phyloP scores from a whole-genome alignment of 805 yeast genomes.

The Cyberlindnera xylosilytica region DNA sequence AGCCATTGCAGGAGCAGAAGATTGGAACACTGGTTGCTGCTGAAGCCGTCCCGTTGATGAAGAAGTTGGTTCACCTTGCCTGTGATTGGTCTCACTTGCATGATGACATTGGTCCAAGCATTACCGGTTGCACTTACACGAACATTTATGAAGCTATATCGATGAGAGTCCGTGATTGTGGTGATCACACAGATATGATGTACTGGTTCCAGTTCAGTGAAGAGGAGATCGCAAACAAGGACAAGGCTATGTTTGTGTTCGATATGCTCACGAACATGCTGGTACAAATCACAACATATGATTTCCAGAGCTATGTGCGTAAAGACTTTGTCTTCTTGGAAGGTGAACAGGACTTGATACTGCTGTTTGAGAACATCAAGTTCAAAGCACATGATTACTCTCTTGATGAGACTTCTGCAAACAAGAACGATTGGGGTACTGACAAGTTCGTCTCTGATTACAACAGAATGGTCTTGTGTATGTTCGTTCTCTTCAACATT shows the following conservation, averaged over 20 bases:
- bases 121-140: not conserved
- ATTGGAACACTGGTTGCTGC: constrained; percentile 1
- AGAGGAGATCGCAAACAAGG: constrained; percentile 10
- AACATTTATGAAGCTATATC: not conserved
- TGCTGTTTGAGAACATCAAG: constrained; percentile 15
- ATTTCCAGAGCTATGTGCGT: constrained; percentile 6
- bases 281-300: constrained; percentile 19
- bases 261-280: constrained; percentile 9
- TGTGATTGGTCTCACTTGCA: constrained; percentile 7
- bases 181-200: constrained; percentile 14
- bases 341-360: constrained; percentile 2
- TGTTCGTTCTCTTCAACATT: constrained; percentile 15
- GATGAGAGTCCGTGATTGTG: constrained; percentile 4
- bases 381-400: constrained; percentile 11
- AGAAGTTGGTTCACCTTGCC: constrained; percentile 9
- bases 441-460: constrained; percentile 12
- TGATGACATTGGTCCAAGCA: not conserved
- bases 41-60: constrained; percentile 11
- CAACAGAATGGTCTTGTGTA: constrained; percentile 11
- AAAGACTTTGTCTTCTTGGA: constrained; percentile 3
- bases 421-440: too few species aligned
- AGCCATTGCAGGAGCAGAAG: not conserved
- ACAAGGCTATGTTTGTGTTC: constrained; percentile 4
- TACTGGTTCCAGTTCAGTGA: constrained; percentile 15
- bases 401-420: not conserved